Base-by-base conservation (phyloP, 2,329 filamentous ascomycete genomes). In the Elsinoe ampelina region DNA sequence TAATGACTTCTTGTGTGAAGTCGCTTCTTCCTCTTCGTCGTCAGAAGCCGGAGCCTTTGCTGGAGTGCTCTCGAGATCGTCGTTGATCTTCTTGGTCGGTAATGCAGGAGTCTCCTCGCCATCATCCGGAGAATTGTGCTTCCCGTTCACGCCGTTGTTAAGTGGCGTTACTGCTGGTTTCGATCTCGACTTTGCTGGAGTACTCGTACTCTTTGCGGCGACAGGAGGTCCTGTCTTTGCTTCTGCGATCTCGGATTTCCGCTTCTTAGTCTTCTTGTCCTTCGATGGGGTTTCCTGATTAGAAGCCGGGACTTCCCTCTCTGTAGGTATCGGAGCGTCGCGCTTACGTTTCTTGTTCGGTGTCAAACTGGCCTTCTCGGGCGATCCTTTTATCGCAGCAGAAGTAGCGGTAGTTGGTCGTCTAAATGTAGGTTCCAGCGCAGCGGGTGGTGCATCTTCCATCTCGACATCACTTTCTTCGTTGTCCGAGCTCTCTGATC, bases 401-500 rank as follows among this genome's bases (percentile, higher is more conserved):
- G 34, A 20, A 13, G 38, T 11, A 20, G 36, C 38, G 35, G 15
- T n/a, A 10, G 13, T 30, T 15, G 54, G 54, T 26, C 39, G 64
- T 15, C 63, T 60, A 36, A 65, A 64, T 20, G 58, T 57, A n/a
- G 52, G 26, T 13, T 47, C 6, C 12, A 36, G 12, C 2, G 15
- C 5, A 13, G 35, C 2, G 2, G 54, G 6, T 65, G 57, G 10
- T 62, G 57, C 42, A 60, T 61, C 26, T 63, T 64, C 34, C 68
- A 68, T 57, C 65, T 64, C 11, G 61, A 58, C 17, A 32, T 55
- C 39, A 38, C 32, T 45, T 47, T 52, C 59, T 47, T 74, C 74
- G 4, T 71, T 73, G 13, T 77, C 74, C 17, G 75, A 75, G 50
- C 66, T 68, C 13, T 73, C 73, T 5, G 68, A 70, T 11, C 64